Evolutionary conservation across 805 yeast species (phyloP).

Genomic region (Candida sithepensis): DNA sequence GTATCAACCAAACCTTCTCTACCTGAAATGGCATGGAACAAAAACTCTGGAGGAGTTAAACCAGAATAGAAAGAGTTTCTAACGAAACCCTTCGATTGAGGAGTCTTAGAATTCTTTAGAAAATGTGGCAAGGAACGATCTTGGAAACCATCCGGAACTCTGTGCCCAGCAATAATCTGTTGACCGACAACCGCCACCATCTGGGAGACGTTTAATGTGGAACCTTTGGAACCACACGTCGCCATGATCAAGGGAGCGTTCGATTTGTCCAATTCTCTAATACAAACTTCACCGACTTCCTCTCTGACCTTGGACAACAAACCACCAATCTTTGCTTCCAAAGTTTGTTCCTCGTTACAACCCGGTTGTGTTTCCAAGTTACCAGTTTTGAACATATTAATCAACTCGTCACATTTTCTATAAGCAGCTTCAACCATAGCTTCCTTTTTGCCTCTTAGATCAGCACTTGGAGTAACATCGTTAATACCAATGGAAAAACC

Average conservation of each 20-base stretch:
- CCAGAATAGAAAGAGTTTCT: slow-evolving; percentile 95
- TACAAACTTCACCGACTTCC: slow-evolving; percentile 98
- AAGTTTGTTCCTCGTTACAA: slow-evolving; percentile 96
- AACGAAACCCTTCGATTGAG: slow-evolving; percentile 97
- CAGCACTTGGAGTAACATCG: slow-evolving; percentile 91
- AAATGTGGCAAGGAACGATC: slow-evolving; percentile 98
- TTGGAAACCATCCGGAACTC: slow-evolving; percentile 99
- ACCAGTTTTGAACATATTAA: slow-evolving; percentile 73
- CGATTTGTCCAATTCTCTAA: slow-evolving; percentile 79
- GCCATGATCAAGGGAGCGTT: slow-evolving; percentile 99
- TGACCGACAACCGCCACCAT: slow-evolving; percentile 99
- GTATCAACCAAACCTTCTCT: slow-evolving; percentile 99
- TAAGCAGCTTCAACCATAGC: slow-evolving; percentile 88
- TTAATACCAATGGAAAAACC: slow-evolving; percentile 97
- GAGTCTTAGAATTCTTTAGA: slow-evolving; percentile 91
- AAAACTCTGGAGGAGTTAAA: slow-evolving; percentile 90
- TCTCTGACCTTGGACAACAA: slow-evolving; percentile 94
- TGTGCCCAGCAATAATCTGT: slow-evolving; percentile 96
- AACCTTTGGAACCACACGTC: slow-evolving; percentile 98
- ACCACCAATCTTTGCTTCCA: slow-evolving; percentile 97
- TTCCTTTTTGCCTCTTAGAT: slow-evolving; percentile 75
- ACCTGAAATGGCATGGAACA: slow-evolving; percentile 98
- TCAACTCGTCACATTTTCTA: slow-evolving; percentile 85
- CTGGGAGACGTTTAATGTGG: slow-evolving; percentile 95
- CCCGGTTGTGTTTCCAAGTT: slow-evolving; percentile 98